Conservation (phyloP, 2,329 filamentous ascomycete genomes). For the Alternaria viburni region DNA sequence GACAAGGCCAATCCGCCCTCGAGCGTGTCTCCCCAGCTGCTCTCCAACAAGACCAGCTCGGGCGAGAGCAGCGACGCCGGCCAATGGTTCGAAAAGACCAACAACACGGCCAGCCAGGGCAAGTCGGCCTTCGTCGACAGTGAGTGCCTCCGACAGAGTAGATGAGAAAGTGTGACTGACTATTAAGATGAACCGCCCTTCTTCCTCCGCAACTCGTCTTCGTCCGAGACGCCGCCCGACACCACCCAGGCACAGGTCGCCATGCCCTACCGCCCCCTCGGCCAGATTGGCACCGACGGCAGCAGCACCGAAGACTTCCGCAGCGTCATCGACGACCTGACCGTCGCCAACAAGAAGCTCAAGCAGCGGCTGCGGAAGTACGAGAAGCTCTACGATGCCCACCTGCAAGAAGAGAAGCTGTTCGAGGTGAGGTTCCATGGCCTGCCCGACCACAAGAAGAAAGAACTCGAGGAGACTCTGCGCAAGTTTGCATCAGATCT, state of each 20-base stretch:
- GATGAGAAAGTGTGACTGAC: slow-evolving; percentile 1
- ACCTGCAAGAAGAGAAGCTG: slow-evolving; percentile 75
- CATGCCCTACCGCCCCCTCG: slow-evolving; percentile 45
- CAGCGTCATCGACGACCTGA: slow-evolving; percentile 86
- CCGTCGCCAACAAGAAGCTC: slow-evolving; percentile 79
- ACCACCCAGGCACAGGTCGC: slow-evolving; percentile 15
- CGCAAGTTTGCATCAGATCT: slow-evolving; percentile 73
- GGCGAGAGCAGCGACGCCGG: slow-evolving; percentile 60
- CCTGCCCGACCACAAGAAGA: slow-evolving; percentile 73
- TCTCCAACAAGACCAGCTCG: slow-evolving; percentile 51
- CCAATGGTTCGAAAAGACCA: slow-evolving; percentile 60
- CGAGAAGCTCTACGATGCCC: slow-evolving; percentile 69
- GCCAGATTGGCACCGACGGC: slow-evolving; percentile 52
- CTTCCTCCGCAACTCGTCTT: slow-evolving; percentile 55
- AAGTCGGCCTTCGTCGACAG: slow-evolving; percentile 51
- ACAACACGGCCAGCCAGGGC: slow-evolving; percentile 54
- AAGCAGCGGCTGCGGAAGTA: slow-evolving; percentile 76
- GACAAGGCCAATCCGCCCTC: slow-evolving; percentile 51
- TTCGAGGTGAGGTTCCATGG: slow-evolving; percentile 85
- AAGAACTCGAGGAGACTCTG: slow-evolving; percentile 76
- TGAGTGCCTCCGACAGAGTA: slow-evolving; percentile 23
- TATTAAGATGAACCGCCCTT: slow-evolving; percentile 51
- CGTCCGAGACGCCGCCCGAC: slow-evolving; percentile 52
- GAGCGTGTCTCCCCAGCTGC: slow-evolving; percentile 44
- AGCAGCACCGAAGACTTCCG: slow-evolving; percentile 77